These are phyloP conservation scores for Ustilago sp. DNA, from an alignment of 1,284 basidiomycete species.

Conservation along the genomic window DNA sequence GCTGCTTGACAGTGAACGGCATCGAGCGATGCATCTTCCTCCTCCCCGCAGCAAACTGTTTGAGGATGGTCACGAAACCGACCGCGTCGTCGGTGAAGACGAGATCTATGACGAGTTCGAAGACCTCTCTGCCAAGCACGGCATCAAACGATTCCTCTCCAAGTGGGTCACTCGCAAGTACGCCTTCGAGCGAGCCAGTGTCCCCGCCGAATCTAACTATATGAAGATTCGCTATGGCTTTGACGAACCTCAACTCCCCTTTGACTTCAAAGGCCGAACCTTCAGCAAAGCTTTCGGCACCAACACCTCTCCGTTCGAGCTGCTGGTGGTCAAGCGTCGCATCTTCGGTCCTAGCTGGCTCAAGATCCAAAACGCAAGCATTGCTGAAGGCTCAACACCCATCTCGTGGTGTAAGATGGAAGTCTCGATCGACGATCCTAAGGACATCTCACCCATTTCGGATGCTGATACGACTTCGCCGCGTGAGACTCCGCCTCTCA, in stretches of 20 bases:
- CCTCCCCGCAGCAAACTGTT: conserved; percentile 74
- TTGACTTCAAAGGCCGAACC: conserved; percentile 81
- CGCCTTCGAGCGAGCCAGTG: conserved; percentile 87
- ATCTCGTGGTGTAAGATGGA: conserved; percentile 78
- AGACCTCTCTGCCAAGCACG: conserved; percentile 78
- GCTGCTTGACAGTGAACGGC: conserved; percentile 85
- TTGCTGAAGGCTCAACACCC: conserved; percentile 71
- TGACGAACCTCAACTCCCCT: conserved; percentile 72
- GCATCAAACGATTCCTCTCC: conserved; percentile 78
- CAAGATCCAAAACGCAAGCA: conserved; percentile 79
- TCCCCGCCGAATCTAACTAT: conserved; percentile 87
- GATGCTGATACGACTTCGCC: conserved; percentile 81
- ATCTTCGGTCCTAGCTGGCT: conserved; percentile 99
- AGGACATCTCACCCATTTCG: conserved; percentile 84
- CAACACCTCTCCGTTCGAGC: conserved; percentile 90
- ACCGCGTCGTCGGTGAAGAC: conserved; percentile 71
- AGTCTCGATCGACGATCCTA: conserved; percentile 84
- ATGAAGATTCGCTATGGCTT: conserved; percentile 76
- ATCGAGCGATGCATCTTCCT: conserved; percentile 93
- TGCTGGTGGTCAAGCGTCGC: conserved; percentile 91
- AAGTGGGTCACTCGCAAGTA: conserved; percentile 87
- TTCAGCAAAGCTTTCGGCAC: conserved; percentile 92
- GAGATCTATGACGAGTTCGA: conserved; percentile 91
- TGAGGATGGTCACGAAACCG: conserved; percentile 77
- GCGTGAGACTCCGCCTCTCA: conserved; percentile 87